Conservation (phyloP, 371 early-diverging fungal species). For the Actinomortierella ambigua region DNA sequence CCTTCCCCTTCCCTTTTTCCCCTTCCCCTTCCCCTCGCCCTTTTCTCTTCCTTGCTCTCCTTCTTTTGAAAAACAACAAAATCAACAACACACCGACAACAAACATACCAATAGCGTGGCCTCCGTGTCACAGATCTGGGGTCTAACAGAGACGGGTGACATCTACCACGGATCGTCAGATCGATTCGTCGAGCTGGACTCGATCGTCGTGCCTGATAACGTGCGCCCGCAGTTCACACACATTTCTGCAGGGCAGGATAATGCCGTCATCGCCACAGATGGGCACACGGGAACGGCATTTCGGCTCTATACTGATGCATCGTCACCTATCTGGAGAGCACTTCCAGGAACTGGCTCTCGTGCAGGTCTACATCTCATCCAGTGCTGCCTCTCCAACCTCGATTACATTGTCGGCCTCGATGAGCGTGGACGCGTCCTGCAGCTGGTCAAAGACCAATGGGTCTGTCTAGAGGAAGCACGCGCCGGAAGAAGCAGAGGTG, state of each 20-base stretch:
- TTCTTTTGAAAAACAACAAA: neutral
- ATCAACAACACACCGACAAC: no score
- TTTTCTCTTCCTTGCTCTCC: neutral
- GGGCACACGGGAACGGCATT: constrained; percentile 34
- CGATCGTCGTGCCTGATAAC: constrained; percentile 26
- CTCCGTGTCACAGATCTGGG: constrained; percentile 45
- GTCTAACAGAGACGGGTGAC: constrained; percentile 27
- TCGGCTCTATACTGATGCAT: constrained; percentile 22
- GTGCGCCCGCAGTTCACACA: constrained; percentile 28
- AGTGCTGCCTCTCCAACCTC: constrained; percentile 15
- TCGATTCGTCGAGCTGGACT: constrained; percentile 22
- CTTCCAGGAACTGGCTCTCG: no score
- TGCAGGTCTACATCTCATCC: constrained; percentile 31
- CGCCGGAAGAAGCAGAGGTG: constrained; percentile 2
- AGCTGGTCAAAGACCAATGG: constrained; percentile 19
- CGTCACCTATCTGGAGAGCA: neutral
- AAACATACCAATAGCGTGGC: constrained; percentile 23
- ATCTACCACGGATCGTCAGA: constrained; percentile 33
- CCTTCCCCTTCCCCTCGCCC: no score
- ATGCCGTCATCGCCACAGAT: constrained; percentile 31
- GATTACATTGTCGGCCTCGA: constrained; percentile 33
- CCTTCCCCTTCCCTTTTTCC: neutral
- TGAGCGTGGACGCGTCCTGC: constrained; percentile 16
- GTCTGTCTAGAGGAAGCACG: constrained; percentile 3
- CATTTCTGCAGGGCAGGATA: constrained; percentile 33